A percentile compares a stretch with the other conserved stretches of the same genome.
These are phyloP conservation scores for Cryptococcus sp. DNA, from an alignment of 1,284 basidiomycete species.

Conservation along the genomic window DNA sequence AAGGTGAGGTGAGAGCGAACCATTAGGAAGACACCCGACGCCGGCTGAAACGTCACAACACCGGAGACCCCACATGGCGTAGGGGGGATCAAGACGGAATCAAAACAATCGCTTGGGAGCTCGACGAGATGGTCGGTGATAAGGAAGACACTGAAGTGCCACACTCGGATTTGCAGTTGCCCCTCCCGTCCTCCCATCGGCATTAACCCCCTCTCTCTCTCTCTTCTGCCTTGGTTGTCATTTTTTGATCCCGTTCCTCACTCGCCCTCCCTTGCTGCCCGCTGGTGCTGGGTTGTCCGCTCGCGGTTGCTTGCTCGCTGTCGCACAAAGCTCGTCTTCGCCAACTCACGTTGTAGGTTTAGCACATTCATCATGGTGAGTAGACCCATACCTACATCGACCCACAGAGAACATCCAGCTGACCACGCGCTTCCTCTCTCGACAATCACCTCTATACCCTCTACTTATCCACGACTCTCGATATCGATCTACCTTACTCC, in stretches of 20 bases:
- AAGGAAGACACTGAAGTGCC: background rate
- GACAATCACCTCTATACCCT: background rate
- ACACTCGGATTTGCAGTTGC: background rate
- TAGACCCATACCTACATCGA: background rate
- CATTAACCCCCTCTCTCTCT: background rate
- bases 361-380: conserved; percentile 8
- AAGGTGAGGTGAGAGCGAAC: background rate
- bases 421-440: background rate
- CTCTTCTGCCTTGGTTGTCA: no score
- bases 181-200: background rate
- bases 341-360: conserved; percentile 6
- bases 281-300: no score
- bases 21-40: background rate
- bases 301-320: no score
- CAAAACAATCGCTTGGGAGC: background rate
- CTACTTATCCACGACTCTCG: background rate
- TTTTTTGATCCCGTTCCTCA: no score
- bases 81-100: background rate
- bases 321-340: no score
- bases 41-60: background rate
- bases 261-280: no score
- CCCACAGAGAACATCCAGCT: conserved; percentile 1
- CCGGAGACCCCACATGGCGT: background rate
- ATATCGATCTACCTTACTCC: background rate
- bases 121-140: background rate